phyloP scores from a whole-genome alignment of 164 flowering plant genomes.

The Magnolia kwangsiensis region DNA sequence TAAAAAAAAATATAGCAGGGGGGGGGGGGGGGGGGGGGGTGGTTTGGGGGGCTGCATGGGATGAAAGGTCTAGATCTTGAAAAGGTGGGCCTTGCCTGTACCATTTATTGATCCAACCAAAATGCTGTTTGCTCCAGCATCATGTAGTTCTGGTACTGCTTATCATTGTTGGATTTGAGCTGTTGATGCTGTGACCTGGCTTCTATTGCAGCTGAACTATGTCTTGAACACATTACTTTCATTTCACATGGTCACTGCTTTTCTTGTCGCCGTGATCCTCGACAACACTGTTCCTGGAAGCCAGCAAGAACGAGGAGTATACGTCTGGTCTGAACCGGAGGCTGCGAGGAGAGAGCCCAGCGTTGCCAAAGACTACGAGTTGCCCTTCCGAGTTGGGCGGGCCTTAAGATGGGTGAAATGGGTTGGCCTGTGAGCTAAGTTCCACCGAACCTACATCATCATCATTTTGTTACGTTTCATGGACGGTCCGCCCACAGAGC shows the following conservation, averaged over 20 bases:
- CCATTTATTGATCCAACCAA: too few relatives aligned
- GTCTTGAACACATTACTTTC: conserved; percentile 84
- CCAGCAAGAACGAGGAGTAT: conserved; percentile 89
- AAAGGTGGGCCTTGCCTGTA: too few relatives aligned
- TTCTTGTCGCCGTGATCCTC: conserved; percentile 75
- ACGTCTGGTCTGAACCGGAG: conserved; percentile 82
- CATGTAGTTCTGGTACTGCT: too few relatives aligned
- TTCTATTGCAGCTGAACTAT: conserved; percentile 69
- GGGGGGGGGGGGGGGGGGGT: too few relatives aligned
- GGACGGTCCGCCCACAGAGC: too few relatives aligned
- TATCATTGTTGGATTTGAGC: too few relatives aligned
- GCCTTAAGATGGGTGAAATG: conserved; percentile 96
- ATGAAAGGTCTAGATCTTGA: too few relatives aligned
- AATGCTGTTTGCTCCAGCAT: too few relatives aligned
- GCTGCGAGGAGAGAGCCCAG: conserved; percentile 85
- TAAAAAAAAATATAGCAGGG: too few relatives aligned
- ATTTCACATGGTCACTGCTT: conserved; percentile 89
- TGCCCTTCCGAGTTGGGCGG: conserved; percentile 82
- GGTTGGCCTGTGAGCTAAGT: conserved; percentile 60
- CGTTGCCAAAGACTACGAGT: conserved; percentile 73
- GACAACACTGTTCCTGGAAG: conserved; percentile 98
- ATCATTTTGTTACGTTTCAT: neutral
- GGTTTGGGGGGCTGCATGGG: too few relatives aligned
- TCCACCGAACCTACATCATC: neutral
- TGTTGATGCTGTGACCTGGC: too few relatives aligned